Base-by-base conservation (phyloP, 768 basidiomycete species). In the Mycena polygramma region DNA sequence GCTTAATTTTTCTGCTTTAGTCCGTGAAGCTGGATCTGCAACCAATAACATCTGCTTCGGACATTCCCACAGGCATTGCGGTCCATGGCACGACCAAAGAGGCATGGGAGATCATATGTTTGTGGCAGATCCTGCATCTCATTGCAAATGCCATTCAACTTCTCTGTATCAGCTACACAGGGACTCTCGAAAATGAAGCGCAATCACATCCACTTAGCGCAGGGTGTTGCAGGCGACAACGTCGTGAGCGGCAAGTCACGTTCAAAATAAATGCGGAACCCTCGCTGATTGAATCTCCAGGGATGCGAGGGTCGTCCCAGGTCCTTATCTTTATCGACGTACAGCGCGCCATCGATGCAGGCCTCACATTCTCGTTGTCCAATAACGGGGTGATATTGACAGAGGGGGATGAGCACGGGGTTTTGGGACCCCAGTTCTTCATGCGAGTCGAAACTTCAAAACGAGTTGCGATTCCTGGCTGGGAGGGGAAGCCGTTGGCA, bases 141-240 rank as follows among this genome's bases (percentile, higher is more conserved):
- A 45, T 36, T 30, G 36, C 7, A 3, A 43, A 45, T n/a, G n/a
- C 41, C 17, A 48, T 63, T 13, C 65, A 39, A 43, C 45, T 14
- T 46, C 45, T 35, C 48, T 63, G 20, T 30, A 30, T 30, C 48
- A 96, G 95, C 85, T 17, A 83, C 81, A 9, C 81, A 90, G 71
- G 96, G 96, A 0, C 79, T 98, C 20, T 95, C 92, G 0, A 91
- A 86, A 71, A 98, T 97, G 96, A 86, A 81, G 15, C 86, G 97
- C 30, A 97, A 96, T 76, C 96, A 98, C 76, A 93, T 99, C 46
- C 97, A 99, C 79, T 85, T 98, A 17, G 96, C 97, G 0, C 93
- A 96, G 77, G 91, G 93, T 43, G 81, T 94, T 4, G 82, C 86
- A 3, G 89, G 90, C 11, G 78, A 90, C 2, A 86, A 87, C 7